phyloP scores from a whole-genome alignment of 805 yeast species.

The Saccharomycopsis selenospora region DNA sequence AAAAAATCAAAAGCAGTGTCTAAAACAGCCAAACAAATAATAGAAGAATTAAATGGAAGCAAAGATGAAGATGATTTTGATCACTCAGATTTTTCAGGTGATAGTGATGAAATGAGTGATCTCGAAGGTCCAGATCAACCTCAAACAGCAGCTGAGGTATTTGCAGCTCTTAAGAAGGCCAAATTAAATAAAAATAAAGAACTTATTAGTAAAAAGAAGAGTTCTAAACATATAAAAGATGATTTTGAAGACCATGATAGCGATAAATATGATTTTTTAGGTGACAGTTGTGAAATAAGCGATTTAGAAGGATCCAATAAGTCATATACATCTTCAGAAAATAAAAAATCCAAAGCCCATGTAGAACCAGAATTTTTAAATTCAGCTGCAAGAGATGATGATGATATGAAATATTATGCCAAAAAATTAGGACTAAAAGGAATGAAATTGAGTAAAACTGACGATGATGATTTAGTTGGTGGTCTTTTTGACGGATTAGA shows the following conservation, averaged over 20 bases:
- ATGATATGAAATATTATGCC: constrained; percentile 76
- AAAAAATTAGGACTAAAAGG: constrained; percentile 68
- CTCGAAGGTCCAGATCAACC: constrained; percentile 23
- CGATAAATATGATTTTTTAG: constrained; percentile 13
- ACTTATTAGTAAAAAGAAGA: constrained; percentile 14
- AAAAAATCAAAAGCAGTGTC: constrained; percentile 15
- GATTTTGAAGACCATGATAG: constrained; percentile 18
- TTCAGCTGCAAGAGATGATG: constrained; percentile 55
- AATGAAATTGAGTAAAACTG: constrained; percentile 41
- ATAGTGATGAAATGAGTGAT: constrained; percentile 23
- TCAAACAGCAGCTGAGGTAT: constrained; percentile 37
- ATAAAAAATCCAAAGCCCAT: constrained; percentile 14
- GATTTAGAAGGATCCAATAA: constrained; percentile 26
- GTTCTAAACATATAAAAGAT: constrained; percentile 24
- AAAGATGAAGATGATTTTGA: constrained; percentile 28
- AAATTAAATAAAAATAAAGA: constrained; percentile 29
- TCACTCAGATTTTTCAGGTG: constrained; percentile 28
- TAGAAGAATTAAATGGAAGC: constrained; percentile 27
- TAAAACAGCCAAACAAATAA: constrained; percentile 16
- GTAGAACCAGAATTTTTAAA: constrained; percentile 35
- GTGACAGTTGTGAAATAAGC: not conserved
- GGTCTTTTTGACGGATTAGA: constrained; percentile 67
- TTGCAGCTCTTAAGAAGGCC: constrained; percentile 36
- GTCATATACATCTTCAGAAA: constrained; percentile 30
- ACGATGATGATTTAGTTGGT: constrained; percentile 71